Evolutionary conservation across 116 monocot species (phyloP), one percentile per base, ranked within the genome.

Genomic region (Iris pallida): DNA sequence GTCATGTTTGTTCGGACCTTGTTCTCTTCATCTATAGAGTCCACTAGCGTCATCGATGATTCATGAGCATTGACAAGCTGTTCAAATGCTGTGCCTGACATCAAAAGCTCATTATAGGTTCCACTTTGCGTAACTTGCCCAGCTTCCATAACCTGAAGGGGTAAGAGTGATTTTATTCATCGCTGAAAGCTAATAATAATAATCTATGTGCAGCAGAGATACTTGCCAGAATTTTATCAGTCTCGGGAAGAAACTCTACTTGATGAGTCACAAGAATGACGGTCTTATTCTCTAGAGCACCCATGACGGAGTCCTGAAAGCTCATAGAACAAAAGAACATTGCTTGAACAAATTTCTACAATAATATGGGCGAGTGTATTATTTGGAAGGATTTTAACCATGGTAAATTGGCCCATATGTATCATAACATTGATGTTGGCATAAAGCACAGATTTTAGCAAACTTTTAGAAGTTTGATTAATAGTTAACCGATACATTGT

Each of bases 51-150:
- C 55, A 83, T 57, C 10, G 83, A 79, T 19, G 76, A 79, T 20
- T 68, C 60, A 20, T 85, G 81, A 61, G 85, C 85, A 49, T 68
- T 71, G 17, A 85, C 78, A 7, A 81, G 65, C 59, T 74, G 73
- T 30, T 85, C 75, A 61, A 85, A 85, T 71, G 74, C 64, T 17
- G 78, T 81, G 45, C 81, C 81, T 14, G 70, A 58, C 42, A 55
- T 68, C 42, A 81, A 49, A 42, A 85, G 78, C 16, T 78, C 75
- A 5, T 74, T 66, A 66, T 85, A 81, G 8, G 57, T 78, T 53
- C 81, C 85, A 64, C 68, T 65, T 64, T 78, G 72, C 13, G 69
- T 72, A 5, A 85, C 42, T 65, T 55, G 19, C 11, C 85, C 78
- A 61, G 59, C 30, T 69, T 78, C 68, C 71, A 85, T 85, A 30